phyloP scores from a whole-genome alignment of 805 yeast species.

The Candida sanyiensis region DNA sequence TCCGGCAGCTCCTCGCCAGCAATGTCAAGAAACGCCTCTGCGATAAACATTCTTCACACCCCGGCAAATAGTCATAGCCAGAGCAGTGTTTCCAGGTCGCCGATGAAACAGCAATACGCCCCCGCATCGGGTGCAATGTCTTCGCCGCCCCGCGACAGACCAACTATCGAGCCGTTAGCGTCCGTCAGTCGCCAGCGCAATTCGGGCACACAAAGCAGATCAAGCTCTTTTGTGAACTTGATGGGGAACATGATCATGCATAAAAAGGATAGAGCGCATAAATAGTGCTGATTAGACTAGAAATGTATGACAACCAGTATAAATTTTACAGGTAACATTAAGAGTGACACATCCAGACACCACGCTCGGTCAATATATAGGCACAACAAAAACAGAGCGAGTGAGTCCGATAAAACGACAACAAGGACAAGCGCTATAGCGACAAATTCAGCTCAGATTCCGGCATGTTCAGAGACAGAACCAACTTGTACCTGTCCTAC shows the following conservation, averaged over 20 bases:
- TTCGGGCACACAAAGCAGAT: slow-evolving; percentile 12
- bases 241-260: slow-evolving; percentile 23
- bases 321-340: no score
- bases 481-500: slow-evolving; percentile 84
- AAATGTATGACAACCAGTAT: neutral
- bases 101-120: slow-evolving; percentile 10
- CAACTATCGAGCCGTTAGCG: no score
- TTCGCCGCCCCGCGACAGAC: slow-evolving; percentile 8
- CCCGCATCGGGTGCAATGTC: neutral
- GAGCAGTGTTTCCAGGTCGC: slow-evolving; percentile 9
- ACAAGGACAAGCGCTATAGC: no score
- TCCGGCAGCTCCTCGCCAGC: slow-evolving; percentile 20
- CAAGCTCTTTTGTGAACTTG: slow-evolving; percentile 24
- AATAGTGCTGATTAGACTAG: neutral
- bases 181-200: neutral
- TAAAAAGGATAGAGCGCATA: slow-evolving; percentile 16
- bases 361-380: neutral
- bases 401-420: no score
- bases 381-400: no score
- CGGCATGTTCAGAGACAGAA: slow-evolving; percentile 95
- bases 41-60: slow-evolving; percentile 3
- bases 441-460: no score
- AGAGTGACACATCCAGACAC: neutral
- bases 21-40: slow-evolving; percentile 19
- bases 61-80: neutral